phyloP scores from a whole-genome alignment of 2,329 filamentous ascomycete species.

The Paecilomyces sp. region DNA sequence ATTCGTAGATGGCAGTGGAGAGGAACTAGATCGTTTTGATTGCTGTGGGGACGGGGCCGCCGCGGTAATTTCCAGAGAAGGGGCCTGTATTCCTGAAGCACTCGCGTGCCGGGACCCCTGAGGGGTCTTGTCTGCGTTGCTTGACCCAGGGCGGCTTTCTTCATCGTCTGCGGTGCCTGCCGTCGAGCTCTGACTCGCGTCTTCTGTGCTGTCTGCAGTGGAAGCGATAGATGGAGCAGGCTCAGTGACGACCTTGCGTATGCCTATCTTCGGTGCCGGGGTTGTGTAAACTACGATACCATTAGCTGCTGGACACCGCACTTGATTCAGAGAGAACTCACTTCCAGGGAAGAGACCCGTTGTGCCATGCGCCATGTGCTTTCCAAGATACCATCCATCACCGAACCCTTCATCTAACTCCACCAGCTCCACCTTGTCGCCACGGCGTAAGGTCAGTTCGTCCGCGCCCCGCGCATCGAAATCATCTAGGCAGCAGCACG shows the following conservation, averaged over 20 bases:
- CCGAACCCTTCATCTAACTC: conserved; percentile 61
- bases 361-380: conserved; percentile 33
- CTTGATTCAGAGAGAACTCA: background rate
- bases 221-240: conserved; percentile 9
- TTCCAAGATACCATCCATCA: conserved; percentile 59
- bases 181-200: background rate
- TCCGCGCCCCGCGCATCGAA: conserved; percentile 87
- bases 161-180: conserved; percentile 5
- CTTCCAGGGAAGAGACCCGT: conserved; percentile 43
- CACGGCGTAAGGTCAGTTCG: conserved; percentile 81
- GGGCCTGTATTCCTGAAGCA: conserved; percentile 19
- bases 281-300: conserved; percentile 18
- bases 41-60: conserved; percentile 15
- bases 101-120: conserved; percentile 34
- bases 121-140: conserved; percentile 31
- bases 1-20: conserved; percentile 27
- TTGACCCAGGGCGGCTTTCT: conserved; percentile 15
- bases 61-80: conserved; percentile 12
- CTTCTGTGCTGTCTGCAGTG: conserved; percentile 4
- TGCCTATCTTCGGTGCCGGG: conserved; percentile 15
- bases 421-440: conserved; percentile 56
- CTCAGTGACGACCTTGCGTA: conserved; percentile 12
- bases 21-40: conserved; percentile 26
- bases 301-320: conserved; percentile 3
- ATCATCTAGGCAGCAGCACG: conserved; percentile 59